Conservation (phyloP, 805 yeast species). For the Zygotorulaspora danielsina region DNA sequence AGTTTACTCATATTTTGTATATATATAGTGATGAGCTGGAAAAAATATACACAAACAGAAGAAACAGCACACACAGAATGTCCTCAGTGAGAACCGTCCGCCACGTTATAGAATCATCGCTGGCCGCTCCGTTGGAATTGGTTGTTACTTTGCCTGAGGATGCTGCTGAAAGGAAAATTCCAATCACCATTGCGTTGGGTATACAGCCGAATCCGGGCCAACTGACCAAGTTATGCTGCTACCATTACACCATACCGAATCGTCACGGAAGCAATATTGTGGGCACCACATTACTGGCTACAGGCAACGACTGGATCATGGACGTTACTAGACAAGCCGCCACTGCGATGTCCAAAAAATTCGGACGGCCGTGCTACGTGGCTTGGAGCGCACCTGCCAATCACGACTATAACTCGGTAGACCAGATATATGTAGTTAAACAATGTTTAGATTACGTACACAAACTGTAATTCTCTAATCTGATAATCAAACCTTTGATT, state of each 20-base stretch:
- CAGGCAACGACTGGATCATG: slow-evolving; percentile 26
- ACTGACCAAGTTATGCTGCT: slow-evolving; percentile 18
- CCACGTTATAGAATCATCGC: slow-evolving; percentile 13
- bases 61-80: neutral
- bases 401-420: slow-evolving; percentile 13
- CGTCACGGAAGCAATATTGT: slow-evolving; percentile 17
- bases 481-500: slow-evolving; percentile 35
- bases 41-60: neutral
- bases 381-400: slow-evolving; percentile 18
- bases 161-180: slow-evolving; percentile 16
- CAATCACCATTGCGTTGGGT: slow-evolving; percentile 21
- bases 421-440: slow-evolving; percentile 25
- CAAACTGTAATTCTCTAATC: slow-evolving; percentile 21
- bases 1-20: no score
- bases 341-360: slow-evolving; percentile 25
- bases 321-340: slow-evolving; percentile 31
- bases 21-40: neutral
- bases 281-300: slow-evolving; percentile 27
- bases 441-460: slow-evolving; percentile 24
- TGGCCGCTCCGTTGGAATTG: slow-evolving; percentile 16
- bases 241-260: slow-evolving; percentile 29
- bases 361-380: slow-evolving; percentile 28
- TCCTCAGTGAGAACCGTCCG: slow-evolving; percentile 18
- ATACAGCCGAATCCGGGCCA: slow-evolving; percentile 10
- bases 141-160: slow-evolving; percentile 24